These are phyloP conservation scores for Cladorrhinum sp. DNA, from an alignment of 2,329 filamentous ascomycete species.

Conservation along the genomic window DNA sequence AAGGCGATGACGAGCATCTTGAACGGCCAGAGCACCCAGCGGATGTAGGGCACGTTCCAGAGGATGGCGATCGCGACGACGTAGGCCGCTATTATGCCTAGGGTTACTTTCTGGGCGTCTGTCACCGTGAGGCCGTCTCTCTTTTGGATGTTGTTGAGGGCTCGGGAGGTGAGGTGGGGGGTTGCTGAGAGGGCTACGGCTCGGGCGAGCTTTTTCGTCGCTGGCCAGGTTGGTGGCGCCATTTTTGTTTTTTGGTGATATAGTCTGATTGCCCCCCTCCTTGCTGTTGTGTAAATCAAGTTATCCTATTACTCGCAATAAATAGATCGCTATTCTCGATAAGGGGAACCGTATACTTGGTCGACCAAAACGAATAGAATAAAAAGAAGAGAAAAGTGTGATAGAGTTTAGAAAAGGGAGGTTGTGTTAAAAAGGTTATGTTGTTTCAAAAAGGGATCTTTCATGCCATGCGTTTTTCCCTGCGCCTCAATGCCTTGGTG, in stretches of 20 bases:
- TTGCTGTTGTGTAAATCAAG: no score
- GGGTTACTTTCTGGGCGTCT: constrained; percentile 66
- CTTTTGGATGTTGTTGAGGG: constrained; percentile 37
- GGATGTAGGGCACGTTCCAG: constrained; percentile 77
- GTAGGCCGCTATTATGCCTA: constrained; percentile 64
- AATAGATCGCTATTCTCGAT: no score
- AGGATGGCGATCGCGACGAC: constrained; percentile 70
- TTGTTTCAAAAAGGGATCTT: not conserved
- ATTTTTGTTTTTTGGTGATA: not conserved
- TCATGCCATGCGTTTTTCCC: not conserved
- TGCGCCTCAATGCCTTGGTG: not conserved
- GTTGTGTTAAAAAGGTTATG: not conserved
- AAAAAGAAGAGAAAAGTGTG: not conserved
- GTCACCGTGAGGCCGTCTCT: constrained; percentile 58
- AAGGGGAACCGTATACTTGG: not conserved
- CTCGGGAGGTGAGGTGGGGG: constrained; percentile 17
- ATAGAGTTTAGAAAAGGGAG: not conserved
- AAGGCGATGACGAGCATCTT: constrained; percentile 87
- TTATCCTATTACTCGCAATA: no score
- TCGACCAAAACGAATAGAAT: not conserved
- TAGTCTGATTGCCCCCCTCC: no score
- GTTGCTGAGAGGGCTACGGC: constrained; percentile 10
- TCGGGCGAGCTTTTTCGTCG: constrained; percentile 11
- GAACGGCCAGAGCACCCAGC: constrained; percentile 74
- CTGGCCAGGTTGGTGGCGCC: not conserved